A percentile compares a stretch with the other conserved stretches of the same genome.
Evolutionary conservation across 2,329 filamentous ascomycete species (phyloP).

Genomic region (Aspergillus terreus): DNA sequence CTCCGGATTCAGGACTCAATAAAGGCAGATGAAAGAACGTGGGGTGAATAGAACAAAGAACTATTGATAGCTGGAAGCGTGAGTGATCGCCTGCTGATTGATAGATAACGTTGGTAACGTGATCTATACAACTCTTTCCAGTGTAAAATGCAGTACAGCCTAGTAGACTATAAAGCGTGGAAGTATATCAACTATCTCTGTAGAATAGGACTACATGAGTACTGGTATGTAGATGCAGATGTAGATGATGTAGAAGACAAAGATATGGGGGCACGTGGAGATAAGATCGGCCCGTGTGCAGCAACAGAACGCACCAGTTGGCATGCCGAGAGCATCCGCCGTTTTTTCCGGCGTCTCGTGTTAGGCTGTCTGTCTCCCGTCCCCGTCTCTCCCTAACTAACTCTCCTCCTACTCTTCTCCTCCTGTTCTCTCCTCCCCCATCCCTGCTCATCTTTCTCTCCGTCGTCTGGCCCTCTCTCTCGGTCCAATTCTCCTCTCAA

Average conservation of each 20-base stretch:
- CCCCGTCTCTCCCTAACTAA: conserved; percentile 6
- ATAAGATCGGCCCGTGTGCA: conserved; percentile 20
- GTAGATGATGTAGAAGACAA: too few relatives aligned
- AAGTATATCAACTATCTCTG: too few relatives aligned
- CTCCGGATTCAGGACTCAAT: neutral
- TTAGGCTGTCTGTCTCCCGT: conserved; percentile 3
- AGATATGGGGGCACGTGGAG: conserved; percentile 1
- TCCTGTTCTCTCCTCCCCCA: conserved; percentile 13
- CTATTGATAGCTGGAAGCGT: too few relatives aligned
- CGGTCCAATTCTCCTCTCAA: conserved; percentile 18
- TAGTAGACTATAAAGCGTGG: too few relatives aligned
- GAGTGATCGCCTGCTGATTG: too few relatives aligned
- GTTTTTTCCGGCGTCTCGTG: conserved; percentile 29
- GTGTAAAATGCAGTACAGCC: too few relatives aligned
- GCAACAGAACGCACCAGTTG: conserved; percentile 10
- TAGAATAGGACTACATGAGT: too few relatives aligned
- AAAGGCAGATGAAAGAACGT: neutral
- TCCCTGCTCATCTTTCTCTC: neutral
- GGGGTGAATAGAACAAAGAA: neutral
- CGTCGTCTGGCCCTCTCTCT: conserved; percentile 11
- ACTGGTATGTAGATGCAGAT: too few relatives aligned
- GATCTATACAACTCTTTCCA: neutral
- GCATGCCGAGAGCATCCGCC: conserved; percentile 34
- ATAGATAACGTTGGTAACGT: neutral
- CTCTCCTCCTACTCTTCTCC: neutral